Evolutionary conservation across 1,284 basidiomycete species (phyloP).

Genomic region (Leccinum holopus): DNA sequence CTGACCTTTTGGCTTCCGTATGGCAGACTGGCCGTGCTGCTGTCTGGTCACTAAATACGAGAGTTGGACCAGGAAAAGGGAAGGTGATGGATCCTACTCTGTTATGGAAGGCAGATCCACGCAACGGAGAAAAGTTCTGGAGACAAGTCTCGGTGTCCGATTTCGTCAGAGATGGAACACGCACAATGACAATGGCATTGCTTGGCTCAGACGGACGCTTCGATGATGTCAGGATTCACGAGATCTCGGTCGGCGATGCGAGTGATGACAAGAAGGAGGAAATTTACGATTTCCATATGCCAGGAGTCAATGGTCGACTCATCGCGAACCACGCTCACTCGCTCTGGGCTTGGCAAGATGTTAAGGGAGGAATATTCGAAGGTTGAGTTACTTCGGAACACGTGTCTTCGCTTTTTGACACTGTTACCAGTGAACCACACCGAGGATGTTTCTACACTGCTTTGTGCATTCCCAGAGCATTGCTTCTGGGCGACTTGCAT

Average conservation of each 20-base stretch:
- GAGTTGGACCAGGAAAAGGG: conserved; percentile 58
- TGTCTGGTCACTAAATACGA: conserved; percentile 69
- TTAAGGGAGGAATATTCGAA: conserved; percentile 49
- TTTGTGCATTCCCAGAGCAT: conserved; percentile 57
- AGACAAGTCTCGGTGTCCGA: conserved; percentile 41
- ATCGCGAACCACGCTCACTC: conserved; percentile 31
- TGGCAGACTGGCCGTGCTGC: conserved; percentile 67
- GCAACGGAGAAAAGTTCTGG: conserved; percentile 26
- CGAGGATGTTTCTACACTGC: conserved; percentile 24
- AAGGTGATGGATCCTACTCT: conserved; percentile 61
- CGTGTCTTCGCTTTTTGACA: conserved; percentile 14
- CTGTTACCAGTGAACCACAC: conserved; percentile 15
- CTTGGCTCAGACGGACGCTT: conserved; percentile 24
- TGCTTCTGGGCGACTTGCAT: conserved; percentile 48
- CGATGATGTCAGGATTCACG: conserved; percentile 21
- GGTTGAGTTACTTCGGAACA: conserved; percentile 39
- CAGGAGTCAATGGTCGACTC: conserved; percentile 45
- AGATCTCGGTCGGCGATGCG: conserved; percentile 13
- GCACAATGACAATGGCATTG: conserved; percentile 11
- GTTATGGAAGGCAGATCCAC: conserved; percentile 45
- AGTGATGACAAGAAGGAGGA: conserved; percentile 7
- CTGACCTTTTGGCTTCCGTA: conserved; percentile 66
- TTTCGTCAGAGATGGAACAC: conserved; percentile 6
- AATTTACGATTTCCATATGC: conserved; percentile 25
- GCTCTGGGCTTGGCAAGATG: conserved; percentile 47